A percentile compares a stretch with the other conserved stretches of the same genome.
Evolutionary conservation across 2,329 filamentous ascomycete genomes (phyloP).

Genomic region (Nemania sp.): DNA sequence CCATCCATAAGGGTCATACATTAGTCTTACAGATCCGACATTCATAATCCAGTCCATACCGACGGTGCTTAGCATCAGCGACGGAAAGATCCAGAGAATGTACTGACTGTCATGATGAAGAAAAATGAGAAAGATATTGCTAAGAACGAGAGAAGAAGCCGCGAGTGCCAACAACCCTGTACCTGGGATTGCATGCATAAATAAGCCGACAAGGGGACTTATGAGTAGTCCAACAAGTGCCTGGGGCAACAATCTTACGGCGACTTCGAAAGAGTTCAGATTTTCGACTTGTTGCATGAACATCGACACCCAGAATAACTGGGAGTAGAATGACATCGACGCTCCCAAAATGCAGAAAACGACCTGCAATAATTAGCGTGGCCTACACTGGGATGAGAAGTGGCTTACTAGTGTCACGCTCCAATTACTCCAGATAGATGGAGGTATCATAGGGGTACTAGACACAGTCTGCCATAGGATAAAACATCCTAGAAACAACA

Average conservation of each 20-base stretch:
- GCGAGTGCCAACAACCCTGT: slow-evolving; percentile 34
- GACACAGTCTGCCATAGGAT: slow-evolving; percentile 40
- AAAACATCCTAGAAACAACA: slow-evolving; percentile 38
- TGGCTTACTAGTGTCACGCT: slow-evolving; percentile 36
- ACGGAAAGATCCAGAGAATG: slow-evolving; percentile 39
- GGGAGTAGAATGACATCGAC: slow-evolving; percentile 40
- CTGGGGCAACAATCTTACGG: slow-evolving; percentile 40
- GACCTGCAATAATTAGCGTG: slow-evolving; percentile 29
- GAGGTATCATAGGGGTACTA: slow-evolving; percentile 39
- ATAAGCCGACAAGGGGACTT: slow-evolving; percentile 40
- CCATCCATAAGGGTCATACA: background rate
- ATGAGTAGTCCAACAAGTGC: slow-evolving; percentile 39
- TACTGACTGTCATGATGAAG: slow-evolving; percentile 36
- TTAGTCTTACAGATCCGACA: slow-evolving; percentile 38
- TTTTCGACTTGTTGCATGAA: slow-evolving; percentile 40
- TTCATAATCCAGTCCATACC: slow-evolving; percentile 43
- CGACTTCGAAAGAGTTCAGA: slow-evolving; percentile 39
- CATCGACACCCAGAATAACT: slow-evolving; percentile 41
- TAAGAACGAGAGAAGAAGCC: slow-evolving; percentile 31
- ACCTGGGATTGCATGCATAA: slow-evolving; percentile 37
- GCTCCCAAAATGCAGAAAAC: slow-evolving; percentile 37
- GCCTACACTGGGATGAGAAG: background rate
- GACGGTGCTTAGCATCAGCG: slow-evolving; percentile 39
- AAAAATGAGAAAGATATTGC: slow-evolving; percentile 40
- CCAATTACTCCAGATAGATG: slow-evolving; percentile 36